Percentiles rank a stretch among this genome's conserved stretches.
These are phyloP conservation scores for Luffa aegyptiaca DNA, from an alignment of 306 rosid species.

Conservation along the genomic window DNA sequence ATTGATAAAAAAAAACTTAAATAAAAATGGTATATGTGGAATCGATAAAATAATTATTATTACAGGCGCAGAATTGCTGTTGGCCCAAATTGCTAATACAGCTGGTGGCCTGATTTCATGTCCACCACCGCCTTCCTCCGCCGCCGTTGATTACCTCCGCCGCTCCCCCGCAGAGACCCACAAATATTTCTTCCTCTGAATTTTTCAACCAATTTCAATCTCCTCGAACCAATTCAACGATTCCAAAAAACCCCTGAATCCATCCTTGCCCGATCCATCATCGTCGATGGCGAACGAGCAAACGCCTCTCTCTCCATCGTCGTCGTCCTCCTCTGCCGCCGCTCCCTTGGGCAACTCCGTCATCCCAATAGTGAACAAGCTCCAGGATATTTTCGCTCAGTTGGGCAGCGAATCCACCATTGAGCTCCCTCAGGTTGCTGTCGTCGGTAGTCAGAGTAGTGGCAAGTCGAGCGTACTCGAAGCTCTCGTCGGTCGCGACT, in stretches of 20 bases:
- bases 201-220: background rate
- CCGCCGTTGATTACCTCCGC: slow-evolving; percentile 1
- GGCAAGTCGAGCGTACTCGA: slow-evolving; percentile 99
- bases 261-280: slow-evolving; percentile 8
- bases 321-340: slow-evolving; percentile 25
- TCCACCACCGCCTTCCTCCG: background rate
- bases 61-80: background rate
- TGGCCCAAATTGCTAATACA: background rate
- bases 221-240: background rate
- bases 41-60: background rate
- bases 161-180: background rate
- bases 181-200: background rate
- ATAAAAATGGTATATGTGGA: no score
- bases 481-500: slow-evolving; percentile 92
- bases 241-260: slow-evolving; percentile 32
- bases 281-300: slow-evolving; percentile 71
- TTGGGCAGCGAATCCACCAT: slow-evolving; percentile 84
- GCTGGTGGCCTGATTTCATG: background rate
- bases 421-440: slow-evolving; percentile 96
- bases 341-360: slow-evolving; percentile 74
- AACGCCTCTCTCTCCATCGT: slow-evolving; percentile 17
- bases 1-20: no score
- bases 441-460: slow-evolving; percentile 97
- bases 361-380: slow-evolving; percentile 83
- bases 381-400: slow-evolving; percentile 89